A percentile compares a stretch with the other conserved stretches of the same genome.
phyloP scores from a whole-genome alignment of 164 flowering plant genomes.

The Vitis rupestris region DNA sequence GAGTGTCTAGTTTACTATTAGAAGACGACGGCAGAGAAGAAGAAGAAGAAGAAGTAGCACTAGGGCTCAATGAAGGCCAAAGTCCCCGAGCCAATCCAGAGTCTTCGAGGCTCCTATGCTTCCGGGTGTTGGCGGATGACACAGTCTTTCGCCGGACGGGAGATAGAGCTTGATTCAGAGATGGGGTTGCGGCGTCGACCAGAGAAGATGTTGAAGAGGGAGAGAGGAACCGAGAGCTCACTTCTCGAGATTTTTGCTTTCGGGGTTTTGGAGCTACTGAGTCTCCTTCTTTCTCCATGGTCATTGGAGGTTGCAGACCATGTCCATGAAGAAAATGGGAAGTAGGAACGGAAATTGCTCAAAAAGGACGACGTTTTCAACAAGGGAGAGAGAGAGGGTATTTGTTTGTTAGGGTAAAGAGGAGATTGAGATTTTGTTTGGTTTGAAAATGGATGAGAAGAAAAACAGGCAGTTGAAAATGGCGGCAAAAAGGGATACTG shows the following conservation, averaged over 20 bases:
- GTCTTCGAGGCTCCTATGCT: conserved; percentile 36
- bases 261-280: conserved; percentile 17
- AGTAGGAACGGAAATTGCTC: too few relatives aligned
- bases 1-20: conserved; percentile 25
- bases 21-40: conserved; percentile 6
- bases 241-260: conserved; percentile 49
- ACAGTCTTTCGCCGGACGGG: conserved; percentile 33
- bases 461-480: conserved; percentile 21
- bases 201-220: conserved; percentile 20
- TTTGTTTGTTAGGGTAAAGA: too few relatives aligned
- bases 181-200: conserved; percentile 18
- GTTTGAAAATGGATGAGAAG: conserved; percentile 12
- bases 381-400: conserved; percentile 3
- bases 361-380: neutral
- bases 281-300: conserved; percentile 20
- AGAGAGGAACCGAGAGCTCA: conserved; percentile 64
- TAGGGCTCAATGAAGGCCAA: conserved; percentile 44
- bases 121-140: conserved; percentile 21
- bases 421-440: neutral
- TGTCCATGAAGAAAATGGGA: neutral
- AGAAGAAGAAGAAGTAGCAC: neutral
- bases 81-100: conserved; percentile 29
- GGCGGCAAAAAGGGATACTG: conserved; percentile 24
- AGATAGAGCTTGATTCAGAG: conserved; percentile 38
- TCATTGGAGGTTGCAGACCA: neutral